Conservation (phyloP, 305 asterid species). For the Fraxinus nigra region DNA sequence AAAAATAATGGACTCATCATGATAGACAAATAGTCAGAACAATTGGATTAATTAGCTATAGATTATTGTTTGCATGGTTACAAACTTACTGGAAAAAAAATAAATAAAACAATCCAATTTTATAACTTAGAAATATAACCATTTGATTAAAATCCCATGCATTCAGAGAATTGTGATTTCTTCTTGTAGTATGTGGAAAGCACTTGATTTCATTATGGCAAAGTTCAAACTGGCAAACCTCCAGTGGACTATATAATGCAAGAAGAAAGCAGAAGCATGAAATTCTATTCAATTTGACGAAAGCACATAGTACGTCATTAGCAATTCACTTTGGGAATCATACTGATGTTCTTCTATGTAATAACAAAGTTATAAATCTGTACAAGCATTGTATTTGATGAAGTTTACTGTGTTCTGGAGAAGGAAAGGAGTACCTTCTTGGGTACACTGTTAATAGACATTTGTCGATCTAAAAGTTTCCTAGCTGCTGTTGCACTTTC, state of each 20-base stretch:
- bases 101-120: background rate
- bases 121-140: conserved; percentile 13
- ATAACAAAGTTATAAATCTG: conserved; percentile 9
- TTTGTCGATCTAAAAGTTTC: conserved; percentile 88
- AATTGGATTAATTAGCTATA: background rate
- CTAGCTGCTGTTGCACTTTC: conserved; percentile 97
- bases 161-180: background rate
- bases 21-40: background rate
- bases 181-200: background rate
- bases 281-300: background rate
- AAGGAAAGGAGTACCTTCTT: conserved; percentile 57
- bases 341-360: background rate
- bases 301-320: conserved; percentile 2
- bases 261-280: conserved; percentile 16
- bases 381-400: background rate
- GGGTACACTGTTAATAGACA: conserved; percentile 87
- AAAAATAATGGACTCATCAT: background rate
- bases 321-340: conserved; percentile 19
- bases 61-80: background rate
- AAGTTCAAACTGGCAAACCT: background rate
- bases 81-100: conserved; percentile 5
- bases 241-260: conserved; percentile 8
- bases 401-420: background rate
- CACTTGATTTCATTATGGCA: background rate
- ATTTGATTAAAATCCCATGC: conserved; percentile 7